Base-by-base conservation (phyloP, 2,329 filamentous ascomycete species). In the Blastomyces gilchristii region DNA sequence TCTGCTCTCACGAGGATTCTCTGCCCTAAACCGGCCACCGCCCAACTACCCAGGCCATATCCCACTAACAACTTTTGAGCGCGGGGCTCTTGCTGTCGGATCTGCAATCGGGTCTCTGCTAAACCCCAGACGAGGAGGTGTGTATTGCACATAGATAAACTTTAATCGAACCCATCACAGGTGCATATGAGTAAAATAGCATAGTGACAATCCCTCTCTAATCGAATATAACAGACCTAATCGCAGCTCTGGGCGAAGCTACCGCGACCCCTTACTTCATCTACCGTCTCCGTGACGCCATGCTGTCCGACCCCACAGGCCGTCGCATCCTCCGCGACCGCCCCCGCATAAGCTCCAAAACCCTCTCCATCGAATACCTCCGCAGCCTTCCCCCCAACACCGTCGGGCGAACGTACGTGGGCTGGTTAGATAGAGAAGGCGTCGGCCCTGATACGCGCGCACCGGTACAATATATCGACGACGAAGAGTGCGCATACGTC, bases 261-360 rank as follows among this genome's bases (percentile, higher is more conserved):
- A 97, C 94, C 2, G 91, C 92, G 28, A 91, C 92, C 11, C 94
- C 94, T 14, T 96, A 91, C 82, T 97, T 97, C 79, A 92, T 97
- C 76, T 85, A 90, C 77, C 89, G 90, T 63, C 89, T 99, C 25
- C 91, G 91, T 68, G 85, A 93, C 73, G 90, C 88, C 66, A 99
- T 99, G 94, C 89, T 99, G 62, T 79, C 85, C 37, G 81, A 87
- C 67, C 82, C 90, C 0, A 96, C 90, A 0, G 94, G 94, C 63
- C 89, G 94, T 1, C 87, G 91, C 59, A 97, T 99, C 74, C 86
- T 99, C 66, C 89, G 90, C 67, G 89, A 94, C 70, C 87, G 91
- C 14, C 94, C 94, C 2, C 88, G 92, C 67, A 90, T 99, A 67
- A 93, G 88, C 3, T 95, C 91, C 18, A 75, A 82, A 63, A 85